Conservation (phyloP, 495 filamentous ascomycete species). For the Margaritispora aquatica region DNA sequence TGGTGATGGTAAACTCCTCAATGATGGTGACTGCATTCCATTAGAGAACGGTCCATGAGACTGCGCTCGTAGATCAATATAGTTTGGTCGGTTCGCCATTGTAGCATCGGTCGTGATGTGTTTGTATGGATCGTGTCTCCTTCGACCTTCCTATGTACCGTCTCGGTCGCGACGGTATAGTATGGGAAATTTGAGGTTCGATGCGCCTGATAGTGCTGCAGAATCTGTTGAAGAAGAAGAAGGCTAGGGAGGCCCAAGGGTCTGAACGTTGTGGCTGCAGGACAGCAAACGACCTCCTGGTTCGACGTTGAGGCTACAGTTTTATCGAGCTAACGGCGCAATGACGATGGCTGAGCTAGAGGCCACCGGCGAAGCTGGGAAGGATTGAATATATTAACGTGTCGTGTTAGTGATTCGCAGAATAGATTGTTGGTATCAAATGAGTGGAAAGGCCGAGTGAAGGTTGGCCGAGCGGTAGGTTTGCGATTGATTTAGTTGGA, state of each 20-base stretch:
- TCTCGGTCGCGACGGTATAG: background rate
- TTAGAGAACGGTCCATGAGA: slow-evolving; percentile 50
- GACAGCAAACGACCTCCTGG: background rate
- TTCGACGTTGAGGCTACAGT: background rate
- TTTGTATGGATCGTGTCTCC: background rate
- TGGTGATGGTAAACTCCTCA: slow-evolving; percentile 53
- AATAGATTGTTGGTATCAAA: background rate
- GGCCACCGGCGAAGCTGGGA: background rate
- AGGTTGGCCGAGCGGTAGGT: background rate
- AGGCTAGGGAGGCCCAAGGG: background rate
- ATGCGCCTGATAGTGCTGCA: background rate
- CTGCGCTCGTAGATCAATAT: slow-evolving; percentile 56
- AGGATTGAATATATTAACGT: background rate
- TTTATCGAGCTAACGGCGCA: background rate
- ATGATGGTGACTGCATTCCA: slow-evolving; percentile 23
- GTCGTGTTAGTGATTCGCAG: background rate
- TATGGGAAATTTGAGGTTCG: background rate
- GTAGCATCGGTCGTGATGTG: background rate
- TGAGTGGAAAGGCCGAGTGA: background rate
- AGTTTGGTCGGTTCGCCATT: slow-evolving; percentile 53
- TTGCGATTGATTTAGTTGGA: background rate
- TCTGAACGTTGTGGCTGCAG: slow-evolving; percentile 15
- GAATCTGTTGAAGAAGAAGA: background rate
- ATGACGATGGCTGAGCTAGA: background rate
- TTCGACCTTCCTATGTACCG: background rate